These are phyloP conservation scores for Kazachstania martiniae DNA, from an alignment of 805 yeast genomes.

Conservation along the genomic window DNA sequence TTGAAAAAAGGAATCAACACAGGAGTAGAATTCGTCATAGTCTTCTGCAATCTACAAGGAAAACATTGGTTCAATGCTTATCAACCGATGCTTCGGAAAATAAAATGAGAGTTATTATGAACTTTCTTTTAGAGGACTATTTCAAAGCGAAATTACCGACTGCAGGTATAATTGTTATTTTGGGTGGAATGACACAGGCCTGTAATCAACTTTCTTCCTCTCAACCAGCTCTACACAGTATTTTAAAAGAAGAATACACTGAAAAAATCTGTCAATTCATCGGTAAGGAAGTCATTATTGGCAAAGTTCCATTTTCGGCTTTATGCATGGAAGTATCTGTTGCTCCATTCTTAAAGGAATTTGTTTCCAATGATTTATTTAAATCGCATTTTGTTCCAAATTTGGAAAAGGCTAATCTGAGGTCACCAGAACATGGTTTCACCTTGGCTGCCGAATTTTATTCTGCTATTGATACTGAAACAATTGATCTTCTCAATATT, in stretches of 20 bases:
- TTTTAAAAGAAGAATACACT: constrained; percentile 12
- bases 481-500: constrained; percentile 33
- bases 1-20: constrained; percentile 29
- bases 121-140: constrained; percentile 8
- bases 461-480: constrained; percentile 17
- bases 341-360: constrained; percentile 34
- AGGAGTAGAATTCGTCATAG: constrained; percentile 30
- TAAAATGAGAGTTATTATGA: constrained; percentile 6
- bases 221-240: constrained; percentile 14
- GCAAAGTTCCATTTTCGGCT: constrained; percentile 34
- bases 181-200: constrained; percentile 30
- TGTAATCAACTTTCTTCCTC: constrained; percentile 13
- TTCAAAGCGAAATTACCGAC: constrained; percentile 20
- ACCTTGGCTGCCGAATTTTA: constrained; percentile 42
- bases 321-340: constrained; percentile 35
- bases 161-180: constrained; percentile 28
- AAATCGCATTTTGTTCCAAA: constrained; percentile 39
- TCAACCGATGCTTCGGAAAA: too few relatives aligned
- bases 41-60: constrained; percentile 24
- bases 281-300: constrained; percentile 34
- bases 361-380: constrained; percentile 32
- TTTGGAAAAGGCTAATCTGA: constrained; percentile 60
- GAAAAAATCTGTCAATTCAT: constrained; percentile 19
- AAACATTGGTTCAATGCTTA: constrained; percentile 17
- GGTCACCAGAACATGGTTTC: constrained; percentile 68